Conservation (phyloP, 257 asterid species). For the Buddleja alternifolia region DNA sequence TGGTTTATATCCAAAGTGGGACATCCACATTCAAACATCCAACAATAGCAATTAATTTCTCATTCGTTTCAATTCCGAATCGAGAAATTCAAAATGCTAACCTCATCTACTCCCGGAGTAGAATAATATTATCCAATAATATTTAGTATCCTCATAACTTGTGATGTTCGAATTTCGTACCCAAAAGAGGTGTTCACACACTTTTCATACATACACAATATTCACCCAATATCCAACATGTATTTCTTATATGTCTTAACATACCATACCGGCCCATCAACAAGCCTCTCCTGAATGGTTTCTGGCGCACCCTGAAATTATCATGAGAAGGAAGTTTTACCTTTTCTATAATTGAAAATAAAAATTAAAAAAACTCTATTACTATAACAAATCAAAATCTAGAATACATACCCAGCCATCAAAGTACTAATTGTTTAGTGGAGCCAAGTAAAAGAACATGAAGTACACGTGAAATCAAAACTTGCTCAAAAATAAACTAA, state of each 20-base stretch:
- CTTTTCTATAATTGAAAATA: neutral
- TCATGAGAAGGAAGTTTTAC: conserved; percentile 1
- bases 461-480: conserved; percentile 23
- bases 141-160: too few species aligned
- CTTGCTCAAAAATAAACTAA: neutral
- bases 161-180: too few species aligned
- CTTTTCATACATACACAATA: too few species aligned
- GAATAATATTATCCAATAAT: too few species aligned
- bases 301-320: conserved; percentile 96
- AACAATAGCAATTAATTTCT: too few species aligned
- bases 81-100: too few species aligned
- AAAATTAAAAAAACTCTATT: neutral
- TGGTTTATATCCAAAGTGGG: too few species aligned
- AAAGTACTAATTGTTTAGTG: neutral
- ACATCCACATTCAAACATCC: too few species aligned
- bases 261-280: conserved; percentile 78
- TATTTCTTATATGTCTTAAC: conserved; percentile 79
- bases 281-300: conserved; percentile 95
- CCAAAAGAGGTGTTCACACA: too few species aligned
- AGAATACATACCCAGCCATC: neutral
- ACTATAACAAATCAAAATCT: neutral
- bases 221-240: too few species aligned
- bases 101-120: too few species aligned
- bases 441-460: conserved; percentile 22
- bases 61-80: too few species aligned